Base-by-base conservation (phyloP, 345 rosid species). In the Eutrema japonicum region DNA sequence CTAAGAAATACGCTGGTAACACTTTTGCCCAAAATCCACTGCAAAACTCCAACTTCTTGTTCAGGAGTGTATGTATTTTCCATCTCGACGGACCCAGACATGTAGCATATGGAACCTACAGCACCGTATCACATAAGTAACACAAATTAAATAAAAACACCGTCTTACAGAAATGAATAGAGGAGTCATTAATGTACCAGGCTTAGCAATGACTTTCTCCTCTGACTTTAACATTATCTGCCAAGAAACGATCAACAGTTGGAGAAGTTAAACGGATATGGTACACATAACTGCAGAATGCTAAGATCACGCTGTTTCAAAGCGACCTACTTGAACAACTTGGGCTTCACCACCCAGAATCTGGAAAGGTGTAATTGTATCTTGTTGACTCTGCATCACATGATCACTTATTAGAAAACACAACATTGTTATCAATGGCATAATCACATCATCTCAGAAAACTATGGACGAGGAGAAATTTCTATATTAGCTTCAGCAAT, bases 341-440 rank as follows among this genome's bases (percentile, higher is more conserved):
- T 95, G 99, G 27, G 98, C 96, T 85, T 92, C 99, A 65, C 99
- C 99, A 56, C 99, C 99, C 78, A 95, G 75, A 79, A 95, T 92
- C 80, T 95, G 98, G 77, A 92, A 95, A 22, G 99, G 88, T 70
- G 88, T 85, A 70, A 92, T 48, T 27, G 82, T 87, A 78, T 90
- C 98, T 81, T 90, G 94, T 50, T 83, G 98, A 87, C 87, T 92
- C 99, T 92, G 81, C 85, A 80, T 27, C 18, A 55, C 56, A 81
- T 45, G 26, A 30, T 61, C 62, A 71, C 32, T 14, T 57, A 27
- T 63, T 1, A 75, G 68, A 52, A 10, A 14, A 42, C 14, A 42
- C 26, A 71, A 36, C 47, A 16, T 5, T 54, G 33, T 11, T 40
- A 49, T 37, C 63, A 61, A 50, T 51, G 13, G 2, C 22, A 35